phyloP scores from a whole-genome alignment of 805 yeast genomes.

The Kodamaea laetipori region DNA sequence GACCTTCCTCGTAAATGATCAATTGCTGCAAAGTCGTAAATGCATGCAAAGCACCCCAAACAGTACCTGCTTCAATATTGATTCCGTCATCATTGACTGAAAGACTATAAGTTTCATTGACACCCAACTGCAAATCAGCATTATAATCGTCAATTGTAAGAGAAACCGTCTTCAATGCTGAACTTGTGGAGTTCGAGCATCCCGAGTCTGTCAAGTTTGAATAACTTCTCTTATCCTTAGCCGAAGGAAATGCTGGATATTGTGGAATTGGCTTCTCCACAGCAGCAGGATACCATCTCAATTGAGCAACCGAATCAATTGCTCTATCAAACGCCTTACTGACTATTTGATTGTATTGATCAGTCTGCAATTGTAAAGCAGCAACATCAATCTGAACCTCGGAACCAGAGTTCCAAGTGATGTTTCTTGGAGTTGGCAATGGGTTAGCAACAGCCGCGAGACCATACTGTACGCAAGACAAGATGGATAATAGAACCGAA shows the following conservation, averaged over 20 bases:
- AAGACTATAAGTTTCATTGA: constrained; percentile 38
- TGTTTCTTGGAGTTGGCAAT: constrained; percentile 25
- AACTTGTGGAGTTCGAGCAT: not conserved
- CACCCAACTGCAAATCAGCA: constrained; percentile 36
- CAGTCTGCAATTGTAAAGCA: constrained; percentile 9
- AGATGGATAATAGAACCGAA: constrained; percentile 6
- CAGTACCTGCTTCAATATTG: constrained; percentile 31
- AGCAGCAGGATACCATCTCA: constrained; percentile 40
- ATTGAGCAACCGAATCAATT: constrained; percentile 17
- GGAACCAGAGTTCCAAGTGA: constrained; percentile 22
- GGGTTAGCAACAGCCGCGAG: constrained; percentile 24
- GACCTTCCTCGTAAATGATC: constrained; percentile 28
- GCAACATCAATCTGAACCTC: constrained; percentile 8
- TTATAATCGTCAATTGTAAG: constrained; percentile 21
- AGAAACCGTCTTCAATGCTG: constrained; percentile 9
- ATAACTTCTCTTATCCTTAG: not conserved
- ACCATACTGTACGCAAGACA: not conserved
- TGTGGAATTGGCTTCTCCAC: constrained; percentile 26
- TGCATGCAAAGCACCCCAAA: constrained; percentile 47
- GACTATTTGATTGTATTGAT: constrained; percentile 17
- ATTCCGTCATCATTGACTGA: constrained; percentile 19
- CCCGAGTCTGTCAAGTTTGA: not conserved
- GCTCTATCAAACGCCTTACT: constrained; percentile 28
- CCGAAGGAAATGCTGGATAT: constrained; percentile 22
- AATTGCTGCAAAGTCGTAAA: constrained; percentile 44